Evolutionary conservation across 495 filamentous ascomycete species (phyloP), one percentile per base, ranked within the genome.

Genomic region (Aspergillus panamensis): DNA sequence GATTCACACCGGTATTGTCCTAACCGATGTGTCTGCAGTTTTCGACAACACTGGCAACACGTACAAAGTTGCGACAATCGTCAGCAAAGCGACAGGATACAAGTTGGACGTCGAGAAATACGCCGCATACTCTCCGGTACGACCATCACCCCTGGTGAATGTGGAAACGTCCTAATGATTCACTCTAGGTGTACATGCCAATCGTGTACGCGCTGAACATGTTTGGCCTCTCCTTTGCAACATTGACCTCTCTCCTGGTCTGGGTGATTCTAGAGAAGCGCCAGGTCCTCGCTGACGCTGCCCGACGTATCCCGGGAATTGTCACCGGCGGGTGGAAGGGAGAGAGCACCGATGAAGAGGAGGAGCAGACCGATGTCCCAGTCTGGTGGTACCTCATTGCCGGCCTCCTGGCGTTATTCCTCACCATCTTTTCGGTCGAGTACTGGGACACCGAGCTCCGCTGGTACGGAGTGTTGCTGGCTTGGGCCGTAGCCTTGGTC

Each of bases 401-500:
- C 0, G 89, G 86, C 55, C 61, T 86, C 1, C 74, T 82, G 17
- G 92, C 91, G 82, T 78, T 83, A 1, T 85, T 84, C 6, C 81
- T 91, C 45, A 83, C 87, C 6, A 88, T 94, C 17, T 92, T 93
- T 63, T 83, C 91, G 84, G 66, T 94, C 86, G 70, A 88, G 84
- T 8, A 81, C 89, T 59, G 84, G 91, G 69, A 79, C 86, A 20
- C 87, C 82, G 1, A 91, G 84, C 86, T 93, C 85, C 66, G 60
- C 17, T 70, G 68, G 68, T 70, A 70, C 20, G 90, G 90, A 9
- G 74, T 93, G 7, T 73, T 95, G 12, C 77, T 95, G 7, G 88
- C 90, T 1, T 77, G 91, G 14, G 81, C 73, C 37, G 90, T 93
- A 45, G 88, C 87, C 57, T 75, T 84, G 19, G 69, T 90, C 8